A percentile compares a stretch with the other conserved stretches of the same genome.
Conservation (phyloP, 2,329 filamentous ascomycete species). For the Berkeleyomyces basicola region DNA sequence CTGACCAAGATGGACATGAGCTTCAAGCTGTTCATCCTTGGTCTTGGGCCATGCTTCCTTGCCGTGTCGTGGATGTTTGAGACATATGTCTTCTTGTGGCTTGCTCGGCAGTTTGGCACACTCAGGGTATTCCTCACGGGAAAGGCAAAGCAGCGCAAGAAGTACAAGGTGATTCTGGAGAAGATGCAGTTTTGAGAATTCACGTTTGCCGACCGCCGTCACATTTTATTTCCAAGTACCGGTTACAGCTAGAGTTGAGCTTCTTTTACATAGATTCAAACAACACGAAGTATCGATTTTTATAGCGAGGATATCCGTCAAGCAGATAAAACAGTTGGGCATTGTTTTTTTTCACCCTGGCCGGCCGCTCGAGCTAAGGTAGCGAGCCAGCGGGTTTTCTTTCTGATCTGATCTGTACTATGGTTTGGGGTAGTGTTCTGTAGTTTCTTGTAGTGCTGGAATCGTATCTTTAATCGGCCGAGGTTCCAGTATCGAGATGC, state of each 20-base stretch:
- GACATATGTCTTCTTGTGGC: conserved; percentile 46
- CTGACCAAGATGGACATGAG: conserved; percentile 56
- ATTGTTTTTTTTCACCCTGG: not conserved
- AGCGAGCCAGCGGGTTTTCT: not conserved
- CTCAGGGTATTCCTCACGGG: conserved; percentile 27
- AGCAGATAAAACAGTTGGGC: not conserved
- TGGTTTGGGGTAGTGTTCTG: not conserved
- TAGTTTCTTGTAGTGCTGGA: not conserved
- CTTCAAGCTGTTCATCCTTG: conserved; percentile 59
- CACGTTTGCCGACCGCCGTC: too few species aligned
- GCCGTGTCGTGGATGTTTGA: conserved; percentile 55
- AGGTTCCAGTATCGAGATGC: not conserved
- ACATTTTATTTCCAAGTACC: too few species aligned
- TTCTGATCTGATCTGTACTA: not conserved
- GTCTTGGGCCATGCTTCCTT: conserved; percentile 54
- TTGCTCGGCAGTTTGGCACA: conserved; percentile 23
- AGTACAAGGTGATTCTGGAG: conserved; percentile 70
- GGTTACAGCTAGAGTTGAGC: too few species aligned
- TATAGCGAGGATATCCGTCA: not conserved
- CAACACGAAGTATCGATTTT: not conserved
- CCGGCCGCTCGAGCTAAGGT: conserved; percentile 1
- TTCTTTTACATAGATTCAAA: not conserved
- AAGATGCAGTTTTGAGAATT: conserved; percentile 18
- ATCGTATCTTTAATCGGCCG: not conserved
- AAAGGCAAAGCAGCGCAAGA: conserved; percentile 60